Percentiles rank a stretch among this genome's conserved stretches.
Conservation (phyloP, 1,284 basidiomycete species). For the Inonotus obliquus region DNA sequence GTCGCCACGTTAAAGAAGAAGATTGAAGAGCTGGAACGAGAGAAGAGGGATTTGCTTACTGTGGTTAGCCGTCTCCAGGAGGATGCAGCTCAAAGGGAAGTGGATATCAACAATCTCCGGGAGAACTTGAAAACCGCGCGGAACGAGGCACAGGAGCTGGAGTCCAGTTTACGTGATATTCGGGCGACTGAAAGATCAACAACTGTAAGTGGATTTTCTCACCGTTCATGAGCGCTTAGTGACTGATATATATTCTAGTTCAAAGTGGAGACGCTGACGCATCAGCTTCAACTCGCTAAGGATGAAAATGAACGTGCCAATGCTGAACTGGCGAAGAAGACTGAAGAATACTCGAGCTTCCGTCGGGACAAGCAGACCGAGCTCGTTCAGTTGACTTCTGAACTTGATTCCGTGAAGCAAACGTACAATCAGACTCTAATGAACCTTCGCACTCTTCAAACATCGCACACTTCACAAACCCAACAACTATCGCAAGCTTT, state of each 20-base stretch:
- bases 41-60: slow-evolving; percentile 74
- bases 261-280: slow-evolving; percentile 72
- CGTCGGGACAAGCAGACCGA: slow-evolving; percentile 71
- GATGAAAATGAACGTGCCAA: slow-evolving; percentile 65
- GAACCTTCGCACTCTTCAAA: slow-evolving; percentile 65
- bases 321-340: slow-evolving; percentile 56
- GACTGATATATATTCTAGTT: slow-evolving; percentile 48
- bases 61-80: slow-evolving; percentile 72
- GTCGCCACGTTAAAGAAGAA: slow-evolving; percentile 50
- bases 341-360: slow-evolving; percentile 70
- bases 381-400: slow-evolving; percentile 65
- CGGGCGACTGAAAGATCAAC: slow-evolving; percentile 66
- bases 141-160: slow-evolving; percentile 62
- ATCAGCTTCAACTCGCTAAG: slow-evolving; percentile 72
- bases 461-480: slow-evolving; percentile 59
- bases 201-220: slow-evolving; percentile 41
- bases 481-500: slow-evolving; percentile 68
- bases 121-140: slow-evolving; percentile 66
- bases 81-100: slow-evolving; percentile 63
- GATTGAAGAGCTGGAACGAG: slow-evolving; percentile 67
- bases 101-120: slow-evolving; percentile 66
- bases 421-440: slow-evolving; percentile 56
- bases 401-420: slow-evolving; percentile 65
- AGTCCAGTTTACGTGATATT: slow-evolving; percentile 63
- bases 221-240: slow-evolving; percentile 3